Evolutionary conservation across 805 yeast species (phyloP).

Genomic region (Starmera caribaea): DNA sequence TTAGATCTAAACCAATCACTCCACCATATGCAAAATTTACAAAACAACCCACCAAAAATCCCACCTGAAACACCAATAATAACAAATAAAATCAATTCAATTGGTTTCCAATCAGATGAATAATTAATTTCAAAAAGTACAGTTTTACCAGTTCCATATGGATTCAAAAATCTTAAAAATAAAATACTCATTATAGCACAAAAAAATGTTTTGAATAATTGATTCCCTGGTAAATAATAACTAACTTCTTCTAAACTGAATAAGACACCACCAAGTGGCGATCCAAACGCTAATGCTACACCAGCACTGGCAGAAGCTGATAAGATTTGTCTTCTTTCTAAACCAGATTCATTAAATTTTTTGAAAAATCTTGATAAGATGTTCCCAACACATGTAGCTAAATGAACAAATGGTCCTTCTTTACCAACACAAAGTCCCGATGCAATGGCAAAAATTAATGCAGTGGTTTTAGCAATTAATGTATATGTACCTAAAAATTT

Average conservation of each 20-base stretch:
- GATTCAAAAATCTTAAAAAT: conserved; percentile 42
- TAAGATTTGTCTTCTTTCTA: conserved; percentile 40
- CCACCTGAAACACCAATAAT: conserved; percentile 46
- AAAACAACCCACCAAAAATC: conserved; percentile 39
- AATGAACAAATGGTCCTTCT: conserved; percentile 55
- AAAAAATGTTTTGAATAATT: conserved; percentile 42
- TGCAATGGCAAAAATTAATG: conserved; percentile 42
- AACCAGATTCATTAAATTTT: conserved; percentile 36
- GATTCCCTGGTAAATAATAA: conserved; percentile 44
- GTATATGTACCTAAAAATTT: conserved; percentile 43
- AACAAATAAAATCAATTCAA: conserved; percentile 36
- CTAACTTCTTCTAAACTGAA: conserved; percentile 49
- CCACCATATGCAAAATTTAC: conserved; percentile 35
- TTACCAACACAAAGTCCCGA: conserved; percentile 50
- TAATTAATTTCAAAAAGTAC: conserved; percentile 44
- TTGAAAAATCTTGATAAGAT: conserved; percentile 37
- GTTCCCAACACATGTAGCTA: conserved; percentile 51
- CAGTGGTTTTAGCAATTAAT: conserved; percentile 35
- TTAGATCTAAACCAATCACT: conserved; percentile 26
- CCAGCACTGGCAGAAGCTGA: conserved; percentile 52
- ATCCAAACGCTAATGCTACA: conserved; percentile 51
- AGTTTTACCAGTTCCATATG: conserved; percentile 51
- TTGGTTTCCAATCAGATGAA: conserved; percentile 40
- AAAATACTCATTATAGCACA: conserved; percentile 46
- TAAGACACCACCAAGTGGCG: conserved; percentile 50